Evolutionary conservation across 768 basidiomycete species (phyloP), one percentile per base, ranked within the genome.

Genomic region (Auriscalpium vulgare): DNA sequence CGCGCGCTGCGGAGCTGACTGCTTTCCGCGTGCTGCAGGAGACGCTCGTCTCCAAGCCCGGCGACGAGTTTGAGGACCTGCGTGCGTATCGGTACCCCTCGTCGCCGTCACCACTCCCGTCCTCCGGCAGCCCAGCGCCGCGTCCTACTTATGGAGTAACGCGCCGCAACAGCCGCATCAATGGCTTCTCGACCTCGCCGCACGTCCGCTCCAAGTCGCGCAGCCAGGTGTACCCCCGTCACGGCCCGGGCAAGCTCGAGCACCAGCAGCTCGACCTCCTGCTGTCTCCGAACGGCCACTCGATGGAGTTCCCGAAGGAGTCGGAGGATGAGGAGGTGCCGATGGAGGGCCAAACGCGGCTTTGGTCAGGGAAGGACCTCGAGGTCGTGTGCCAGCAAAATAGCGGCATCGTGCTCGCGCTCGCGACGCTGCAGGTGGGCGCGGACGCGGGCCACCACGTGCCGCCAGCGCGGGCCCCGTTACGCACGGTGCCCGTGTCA

Each of bases 311-410:
- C 8, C 57, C 54, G 38, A 44, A 62, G 37, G 67, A 59, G 61
- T 65, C 47, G 60, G 61, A 62, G 34, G 21, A 57, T 48, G 69
- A 73, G n/a, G 55, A 59, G 37, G 72, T 71, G 36, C 67, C 65
- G 13, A 72, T 68, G 59, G 59, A 59, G 45, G 68, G 63, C 52
- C 78, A 76, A 60, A 79, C 79, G 37, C 77, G 77, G 40, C 59
- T 83, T 54, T 89, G 87, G 85, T 88, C 84, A 37, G 84, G 88
- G n/a, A 82, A 83, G 55, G 94, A 95, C 64, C 71, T 98, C 58
- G 85, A 90, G 65, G 70, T 87, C 63, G 81, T 89, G 36, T 95
- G 92, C 67, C 82, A 84, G 61, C 94, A 97, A 69, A 98, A 97
- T 64, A 93, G 92, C 66, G 78, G 88, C 13, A 83, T 97, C 38